phyloP scores from a whole-genome alignment of 169 alveolate genomes.

The Plasmodium ovale region DNA sequence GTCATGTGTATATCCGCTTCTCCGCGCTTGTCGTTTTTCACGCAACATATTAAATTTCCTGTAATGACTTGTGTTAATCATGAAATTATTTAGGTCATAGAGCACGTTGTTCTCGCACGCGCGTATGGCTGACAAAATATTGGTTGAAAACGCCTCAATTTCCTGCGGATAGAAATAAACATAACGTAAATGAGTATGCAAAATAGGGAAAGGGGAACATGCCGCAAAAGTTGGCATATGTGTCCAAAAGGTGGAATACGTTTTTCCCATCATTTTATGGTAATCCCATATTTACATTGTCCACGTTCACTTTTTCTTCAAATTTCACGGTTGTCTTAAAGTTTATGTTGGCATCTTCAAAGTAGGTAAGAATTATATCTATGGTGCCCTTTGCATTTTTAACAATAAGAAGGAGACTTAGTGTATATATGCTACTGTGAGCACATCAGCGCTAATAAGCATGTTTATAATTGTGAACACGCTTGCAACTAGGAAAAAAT shows the following conservation, averaged over 20 bases:
- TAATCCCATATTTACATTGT: constrained; percentile 22
- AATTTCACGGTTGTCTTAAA: constrained; percentile 44
- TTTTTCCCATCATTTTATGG: not conserved
- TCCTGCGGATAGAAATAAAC: constrained; percentile 30
- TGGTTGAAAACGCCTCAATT: constrained; percentile 33
- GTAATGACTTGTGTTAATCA: constrained; percentile 39
- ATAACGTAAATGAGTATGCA: constrained; percentile 1
- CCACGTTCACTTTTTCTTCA: constrained; percentile 46
- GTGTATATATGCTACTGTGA: not conserved
- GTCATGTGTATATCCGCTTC: not conserved
- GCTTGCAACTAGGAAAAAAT: not conserved
- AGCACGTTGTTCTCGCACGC: constrained; percentile 40
- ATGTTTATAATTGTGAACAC: not conserved
- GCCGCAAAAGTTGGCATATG: no score
- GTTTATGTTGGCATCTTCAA: constrained; percentile 72
- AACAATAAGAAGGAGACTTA: not conserved
- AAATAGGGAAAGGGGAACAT: not conserved
- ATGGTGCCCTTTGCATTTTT: constrained; percentile 30
- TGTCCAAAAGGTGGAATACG: no score
- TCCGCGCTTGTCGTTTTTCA: not conserved
- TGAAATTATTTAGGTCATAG: constrained; percentile 53
- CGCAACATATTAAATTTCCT: not conserved
- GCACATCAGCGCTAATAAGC: not conserved
- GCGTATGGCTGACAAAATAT: constrained; percentile 41
- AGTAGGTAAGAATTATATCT: constrained; percentile 55